These are phyloP conservation scores for Rachicladosporium sp. DNA, from an alignment of 2,329 filamentous ascomycete species.

Conservation along the genomic window DNA sequence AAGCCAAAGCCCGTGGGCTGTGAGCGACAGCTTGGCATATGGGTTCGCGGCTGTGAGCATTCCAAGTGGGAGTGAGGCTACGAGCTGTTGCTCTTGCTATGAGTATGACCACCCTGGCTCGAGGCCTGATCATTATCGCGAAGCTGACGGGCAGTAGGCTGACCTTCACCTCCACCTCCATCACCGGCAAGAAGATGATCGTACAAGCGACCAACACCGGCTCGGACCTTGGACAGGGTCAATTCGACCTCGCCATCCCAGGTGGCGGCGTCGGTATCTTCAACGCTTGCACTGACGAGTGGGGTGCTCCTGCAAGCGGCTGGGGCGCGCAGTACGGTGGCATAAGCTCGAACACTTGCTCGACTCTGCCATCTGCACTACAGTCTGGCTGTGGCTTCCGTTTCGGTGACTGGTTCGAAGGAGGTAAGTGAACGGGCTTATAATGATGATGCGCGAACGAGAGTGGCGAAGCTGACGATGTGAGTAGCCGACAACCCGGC, in stretches of 20 bases:
- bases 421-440: conserved; percentile 21
- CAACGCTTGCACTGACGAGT: conserved; percentile 31
- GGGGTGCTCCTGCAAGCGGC: conserved; percentile 33
- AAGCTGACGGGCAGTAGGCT: conserved; percentile 20
- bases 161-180: conserved; percentile 44
- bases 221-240: conserved; percentile 42
- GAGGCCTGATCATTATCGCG: neutral
- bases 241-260: conserved; percentile 43
- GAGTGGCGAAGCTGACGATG: too few relatives aligned
- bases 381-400: conserved; percentile 50
- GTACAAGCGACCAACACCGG: conserved; percentile 55
- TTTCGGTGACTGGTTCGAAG: conserved; percentile 49
- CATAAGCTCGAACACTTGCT: conserved; percentile 39
- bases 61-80: conserved; percentile 41
- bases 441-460: too few relatives aligned
- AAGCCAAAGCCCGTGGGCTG: conserved; percentile 49
- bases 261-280: conserved; percentile 47
- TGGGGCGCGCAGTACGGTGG: conserved; percentile 51
- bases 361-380: conserved; percentile 40
- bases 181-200: conserved; percentile 50
- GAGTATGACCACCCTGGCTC: conserved; percentile 21
- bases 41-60: conserved; percentile 49
- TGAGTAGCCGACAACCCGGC: conserved; percentile 8
- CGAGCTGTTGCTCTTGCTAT: conserved; percentile 58
- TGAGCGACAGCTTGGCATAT: conserved; percentile 47